These are phyloP conservation scores for Podospora didyma DNA, from an alignment of 495 filamentous ascomycete genomes.

Conservation along the genomic window DNA sequence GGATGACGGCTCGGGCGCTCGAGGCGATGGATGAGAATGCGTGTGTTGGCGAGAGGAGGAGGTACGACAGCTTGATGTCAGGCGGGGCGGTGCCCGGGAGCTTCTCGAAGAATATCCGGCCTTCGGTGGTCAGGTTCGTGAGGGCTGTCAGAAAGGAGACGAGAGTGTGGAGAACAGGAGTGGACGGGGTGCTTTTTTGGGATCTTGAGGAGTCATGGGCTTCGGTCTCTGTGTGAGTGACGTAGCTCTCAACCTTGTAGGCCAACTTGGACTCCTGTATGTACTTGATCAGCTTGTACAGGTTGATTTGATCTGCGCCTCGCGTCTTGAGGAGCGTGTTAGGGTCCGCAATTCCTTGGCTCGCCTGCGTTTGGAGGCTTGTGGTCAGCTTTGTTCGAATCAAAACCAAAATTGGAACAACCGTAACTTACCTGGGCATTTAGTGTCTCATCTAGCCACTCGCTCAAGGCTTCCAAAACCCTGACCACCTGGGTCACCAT, in stretches of 20 bases:
- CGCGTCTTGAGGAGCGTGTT: conserved; percentile 74
- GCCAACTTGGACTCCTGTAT: conserved; percentile 90
- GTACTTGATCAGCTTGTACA: conserved; percentile 82
- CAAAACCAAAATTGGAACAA: not conserved
- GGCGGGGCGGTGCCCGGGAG: conserved; percentile 19
- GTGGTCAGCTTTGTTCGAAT: not conserved
- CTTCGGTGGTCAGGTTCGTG: conserved; percentile 85
- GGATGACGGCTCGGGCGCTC: conserved; percentile 79
- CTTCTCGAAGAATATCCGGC: conserved; percentile 76
- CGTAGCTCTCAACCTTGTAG: conserved; percentile 89
- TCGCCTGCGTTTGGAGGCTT: conserved; percentile 21
- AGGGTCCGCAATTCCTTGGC: conserved; percentile 57
- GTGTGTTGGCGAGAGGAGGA: conserved; percentile 89
- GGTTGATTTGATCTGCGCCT: conserved; percentile 91
- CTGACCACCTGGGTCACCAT: conserved; percentile 85
- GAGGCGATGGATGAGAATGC: conserved; percentile 87
- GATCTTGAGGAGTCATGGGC: conserved; percentile 32
- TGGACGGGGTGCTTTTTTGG: conserved; percentile 33
- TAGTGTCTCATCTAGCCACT: conserved; percentile 55
- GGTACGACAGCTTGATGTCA: conserved; percentile 70
- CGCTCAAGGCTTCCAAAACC: conserved; percentile 69
- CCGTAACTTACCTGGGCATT: conserved; percentile 31
- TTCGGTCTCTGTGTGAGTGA: conserved; percentile 56
- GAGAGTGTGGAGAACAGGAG: conserved; percentile 77
- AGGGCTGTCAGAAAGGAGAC: conserved; percentile 78